Evolutionary conservation across 140 eudicot genomes (phyloP).

Genomic region (Erigeron philadelphicus): DNA sequence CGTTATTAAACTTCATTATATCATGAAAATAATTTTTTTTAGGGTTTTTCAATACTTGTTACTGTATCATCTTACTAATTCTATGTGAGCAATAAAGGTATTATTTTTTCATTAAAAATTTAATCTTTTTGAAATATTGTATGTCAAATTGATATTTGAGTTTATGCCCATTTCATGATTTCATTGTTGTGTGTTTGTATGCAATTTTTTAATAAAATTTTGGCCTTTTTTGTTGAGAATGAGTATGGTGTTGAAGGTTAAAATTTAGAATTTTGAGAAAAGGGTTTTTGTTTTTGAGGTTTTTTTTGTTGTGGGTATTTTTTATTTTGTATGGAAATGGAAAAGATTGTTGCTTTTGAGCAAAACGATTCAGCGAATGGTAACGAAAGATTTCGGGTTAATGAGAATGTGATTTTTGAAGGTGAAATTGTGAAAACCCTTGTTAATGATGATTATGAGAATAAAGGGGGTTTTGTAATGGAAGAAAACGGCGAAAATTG

Average conservation of each 20-base stretch:
- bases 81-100: too few relatives aligned
- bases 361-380: conserved; percentile 7
- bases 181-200: not conserved
- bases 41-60: too few relatives aligned
- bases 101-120: too few relatives aligned
- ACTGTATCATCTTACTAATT: too few relatives aligned
- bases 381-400: not conserved
- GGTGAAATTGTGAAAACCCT: not conserved
- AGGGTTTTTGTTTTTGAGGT: conserved; percentile 22
- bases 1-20: too few relatives aligned
- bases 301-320: conserved; percentile 7
- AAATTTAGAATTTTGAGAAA: conserved; percentile 31
- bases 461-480: conserved; percentile 11
- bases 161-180: not conserved
- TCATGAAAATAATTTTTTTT: too few relatives aligned
- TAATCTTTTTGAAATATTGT: too few relatives aligned
- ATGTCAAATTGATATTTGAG: too few relatives aligned
- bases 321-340: conserved; percentile 18
- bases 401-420: too few relatives aligned
- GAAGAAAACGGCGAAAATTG: conserved; percentile 12
- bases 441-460: not conserved
- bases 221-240: not conserved
- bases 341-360: conserved; percentile 13
- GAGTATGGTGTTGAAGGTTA: not conserved
- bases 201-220: not conserved